Conservation (phyloP, 805 yeast genomes). For the Nakazawaea siamensis region DNA sequence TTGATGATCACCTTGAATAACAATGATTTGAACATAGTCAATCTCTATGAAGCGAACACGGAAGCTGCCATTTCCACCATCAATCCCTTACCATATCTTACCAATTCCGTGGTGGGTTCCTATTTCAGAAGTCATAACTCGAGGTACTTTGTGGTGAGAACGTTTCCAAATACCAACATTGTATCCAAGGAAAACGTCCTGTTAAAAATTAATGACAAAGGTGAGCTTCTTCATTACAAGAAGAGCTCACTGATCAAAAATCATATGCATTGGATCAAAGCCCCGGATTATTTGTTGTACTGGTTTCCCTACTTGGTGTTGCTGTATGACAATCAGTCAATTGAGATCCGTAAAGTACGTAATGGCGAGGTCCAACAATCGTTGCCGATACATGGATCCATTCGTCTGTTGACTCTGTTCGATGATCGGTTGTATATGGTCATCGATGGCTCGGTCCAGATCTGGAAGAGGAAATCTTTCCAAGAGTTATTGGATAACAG, state of each 20-base stretch:
- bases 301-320: slow-evolving; percentile 33
- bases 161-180: slow-evolving; percentile 6
- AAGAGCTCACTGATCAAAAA: slow-evolving; percentile 4
- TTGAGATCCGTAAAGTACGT: slow-evolving; percentile 30
- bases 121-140: slow-evolving; percentile 11
- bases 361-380: slow-evolving; percentile 28
- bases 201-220: slow-evolving; percentile 6
- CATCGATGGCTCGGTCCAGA: slow-evolving; percentile 19
- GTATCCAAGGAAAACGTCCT: slow-evolving; percentile 9
- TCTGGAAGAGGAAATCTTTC: slow-evolving; percentile 20
- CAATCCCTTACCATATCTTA: slow-evolving; percentile 6
- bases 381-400: slow-evolving; percentile 14
- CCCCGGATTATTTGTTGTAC: slow-evolving; percentile 22
- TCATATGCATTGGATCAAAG: slow-evolving; percentile 15
- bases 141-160: slow-evolving; percentile 5
- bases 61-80: slow-evolving; percentile 1
- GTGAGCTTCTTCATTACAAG: slow-evolving; percentile 8
- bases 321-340: slow-evolving; percentile 16
- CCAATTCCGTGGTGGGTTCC: slow-evolving; percentile 8
- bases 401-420: background rate
- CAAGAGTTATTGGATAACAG: slow-evolving; percentile 25
- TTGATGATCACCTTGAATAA: slow-evolving; percentile 16
- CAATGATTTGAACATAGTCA: slow-evolving; percentile 15
- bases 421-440: slow-evolving; percentile 18
- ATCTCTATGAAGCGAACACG: slow-evolving; percentile 9